Evolutionary conservation across 2,329 filamentous ascomycete species (phyloP).

Genomic region (Chaetomiaceae sp.): DNA sequence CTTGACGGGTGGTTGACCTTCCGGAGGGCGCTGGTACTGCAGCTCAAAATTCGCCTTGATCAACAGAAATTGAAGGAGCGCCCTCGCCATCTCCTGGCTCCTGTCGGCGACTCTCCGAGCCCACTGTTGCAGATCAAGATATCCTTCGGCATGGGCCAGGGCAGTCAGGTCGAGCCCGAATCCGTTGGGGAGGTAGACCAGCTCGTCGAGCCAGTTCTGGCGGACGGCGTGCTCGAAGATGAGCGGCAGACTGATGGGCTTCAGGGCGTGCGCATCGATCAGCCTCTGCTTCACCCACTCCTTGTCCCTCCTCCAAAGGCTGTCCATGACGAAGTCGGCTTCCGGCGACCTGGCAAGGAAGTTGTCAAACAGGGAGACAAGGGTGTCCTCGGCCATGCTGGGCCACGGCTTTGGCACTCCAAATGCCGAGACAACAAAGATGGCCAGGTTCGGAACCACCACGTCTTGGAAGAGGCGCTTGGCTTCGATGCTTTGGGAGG

Average conservation of each 20-base stretch:
- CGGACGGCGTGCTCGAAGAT: constrained; percentile 77
- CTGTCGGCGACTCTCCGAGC: constrained; percentile 65
- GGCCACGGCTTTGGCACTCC: constrained; percentile 76
- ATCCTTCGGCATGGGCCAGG: constrained; percentile 73
- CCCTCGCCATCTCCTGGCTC: constrained; percentile 62
- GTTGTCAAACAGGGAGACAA: constrained; percentile 73
- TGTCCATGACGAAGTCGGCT: constrained; percentile 85
- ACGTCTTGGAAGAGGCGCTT: constrained; percentile 63
- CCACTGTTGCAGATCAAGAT: constrained; percentile 80
- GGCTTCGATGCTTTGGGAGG: constrained; percentile 59
- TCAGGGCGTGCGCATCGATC: constrained; percentile 67
- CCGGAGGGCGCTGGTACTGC: constrained; percentile 65
- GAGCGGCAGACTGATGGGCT: constrained; percentile 61
- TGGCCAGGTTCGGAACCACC: constrained; percentile 68
- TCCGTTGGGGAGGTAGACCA: constrained; percentile 73
- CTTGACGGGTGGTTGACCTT: constrained; percentile 50
- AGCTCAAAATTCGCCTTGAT: constrained; percentile 82
- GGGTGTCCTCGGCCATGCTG: constrained; percentile 66
- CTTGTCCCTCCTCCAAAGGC: constrained; percentile 85
- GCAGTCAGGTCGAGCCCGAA: constrained; percentile 86
- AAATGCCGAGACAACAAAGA: constrained; percentile 74
- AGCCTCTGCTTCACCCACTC: constrained; percentile 80
- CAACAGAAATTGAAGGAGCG: constrained; percentile 73
- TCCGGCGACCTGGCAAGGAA: constrained; percentile 78
- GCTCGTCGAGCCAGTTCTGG: constrained; percentile 77